A percentile compares a stretch with the other conserved stretches of the same genome.
These are phyloP conservation scores for Amanita inopinata DNA, from an alignment of 768 basidiomycete species.

Conservation along the genomic window DNA sequence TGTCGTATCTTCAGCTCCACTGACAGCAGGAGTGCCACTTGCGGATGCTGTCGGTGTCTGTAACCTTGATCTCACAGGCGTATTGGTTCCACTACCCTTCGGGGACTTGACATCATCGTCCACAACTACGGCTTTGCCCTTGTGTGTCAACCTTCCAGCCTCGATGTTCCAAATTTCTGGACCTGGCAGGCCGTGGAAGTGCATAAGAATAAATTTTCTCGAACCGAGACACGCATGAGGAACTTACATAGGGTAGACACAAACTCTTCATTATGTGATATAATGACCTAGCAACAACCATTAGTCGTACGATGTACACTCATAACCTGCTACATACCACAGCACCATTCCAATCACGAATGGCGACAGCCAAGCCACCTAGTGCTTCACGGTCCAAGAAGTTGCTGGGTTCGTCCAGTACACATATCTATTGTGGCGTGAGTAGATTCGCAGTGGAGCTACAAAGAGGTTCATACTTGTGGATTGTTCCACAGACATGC, in stretches of 20 bases:
- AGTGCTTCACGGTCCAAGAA: constrained; percentile 96
- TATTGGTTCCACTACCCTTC: constrained; percentile 62
- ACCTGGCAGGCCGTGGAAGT: constrained; percentile 30
- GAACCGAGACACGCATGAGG: constrained; percentile 9
- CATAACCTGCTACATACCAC: constrained; percentile 46
- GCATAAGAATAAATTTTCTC: constrained; percentile 12
- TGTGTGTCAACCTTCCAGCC: constrained; percentile 70
- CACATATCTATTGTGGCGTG: constrained; percentile 40
- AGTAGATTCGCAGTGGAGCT: constrained; percentile 1
- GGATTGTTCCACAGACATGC: constrained; percentile 96
- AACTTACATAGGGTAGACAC: constrained; percentile 70
- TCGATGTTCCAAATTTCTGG: constrained; percentile 96
- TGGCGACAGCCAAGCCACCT: constrained; percentile 90
- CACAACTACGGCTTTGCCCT: constrained; percentile 79
- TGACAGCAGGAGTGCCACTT: constrained; percentile 65
- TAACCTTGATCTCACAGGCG: constrained; percentile 60
- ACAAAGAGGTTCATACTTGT: constrained; percentile 40
- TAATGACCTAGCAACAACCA: constrained; percentile 59
- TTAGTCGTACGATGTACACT: constrained; percentile 9
- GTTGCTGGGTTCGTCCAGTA: constrained; percentile 89
- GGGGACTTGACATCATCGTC: constrained; percentile 74
- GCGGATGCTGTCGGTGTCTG: constrained; percentile 64
- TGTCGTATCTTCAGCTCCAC: constrained; percentile 56
- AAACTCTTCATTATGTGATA: constrained; percentile 92
- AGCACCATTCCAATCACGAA: constrained; percentile 90